A percentile compares a stretch with the other conserved stretches of the same genome.
phyloP scores from a whole-genome alignment of 805 yeast genomes.

The Saturnispora bothae region DNA sequence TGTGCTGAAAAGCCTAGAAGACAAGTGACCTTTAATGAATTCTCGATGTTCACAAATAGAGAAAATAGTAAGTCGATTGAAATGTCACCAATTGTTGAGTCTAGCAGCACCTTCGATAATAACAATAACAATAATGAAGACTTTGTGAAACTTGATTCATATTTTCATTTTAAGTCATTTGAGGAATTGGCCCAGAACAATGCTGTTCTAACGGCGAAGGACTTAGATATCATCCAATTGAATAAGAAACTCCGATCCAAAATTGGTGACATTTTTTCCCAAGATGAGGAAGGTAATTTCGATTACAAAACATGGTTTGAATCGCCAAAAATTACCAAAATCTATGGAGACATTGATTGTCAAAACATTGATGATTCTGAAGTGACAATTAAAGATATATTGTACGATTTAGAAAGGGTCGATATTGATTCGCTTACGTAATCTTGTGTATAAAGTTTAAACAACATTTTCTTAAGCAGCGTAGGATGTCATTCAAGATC shows the following conservation, averaged over 20 bases:
- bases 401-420: slow-evolving; percentile 5
- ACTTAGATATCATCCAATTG: slow-evolving; percentile 27
- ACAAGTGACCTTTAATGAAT: slow-evolving; percentile 22
- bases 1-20: slow-evolving; percentile 16
- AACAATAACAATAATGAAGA: slow-evolving; percentile 13
- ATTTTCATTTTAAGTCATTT: slow-evolving; percentile 30
- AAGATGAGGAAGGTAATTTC: slow-evolving; percentile 8
- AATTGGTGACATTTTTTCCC: neutral
- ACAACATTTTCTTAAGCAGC: neutral
- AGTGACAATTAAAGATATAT: neutral
- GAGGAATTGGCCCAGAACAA: slow-evolving; percentile 31
- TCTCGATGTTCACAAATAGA: slow-evolving; percentile 9
- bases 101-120: slow-evolving; percentile 2
- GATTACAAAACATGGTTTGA: slow-evolving; percentile 15
- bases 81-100: slow-evolving; percentile 6
- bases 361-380: neutral
- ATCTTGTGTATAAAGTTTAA: neutral
- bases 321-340: neutral
- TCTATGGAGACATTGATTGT: neutral
- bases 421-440: slow-evolving; percentile 5
- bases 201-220: slow-evolving; percentile 28
- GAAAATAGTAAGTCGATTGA: slow-evolving; percentile 2
- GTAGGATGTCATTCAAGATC: slow-evolving; percentile 61
- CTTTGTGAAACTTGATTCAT: slow-evolving; percentile 31
- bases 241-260: slow-evolving; percentile 3